These are phyloP conservation scores for Penicillium rolfsii DNA, from an alignment of 2,329 filamentous ascomycete species.

Conservation along the genomic window DNA sequence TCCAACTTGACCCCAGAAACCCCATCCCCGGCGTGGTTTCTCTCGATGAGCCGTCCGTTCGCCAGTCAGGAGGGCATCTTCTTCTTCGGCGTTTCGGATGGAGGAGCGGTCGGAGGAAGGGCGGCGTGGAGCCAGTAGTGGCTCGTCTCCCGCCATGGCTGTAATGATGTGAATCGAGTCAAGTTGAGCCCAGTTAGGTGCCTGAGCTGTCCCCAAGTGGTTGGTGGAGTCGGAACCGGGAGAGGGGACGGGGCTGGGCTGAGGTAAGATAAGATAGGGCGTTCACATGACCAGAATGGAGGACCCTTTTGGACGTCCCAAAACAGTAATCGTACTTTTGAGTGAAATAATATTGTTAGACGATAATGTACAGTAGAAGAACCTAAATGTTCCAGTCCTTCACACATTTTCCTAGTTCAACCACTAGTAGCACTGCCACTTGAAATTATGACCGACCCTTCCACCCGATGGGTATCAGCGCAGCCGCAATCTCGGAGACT, in stretches of 20 bases:
- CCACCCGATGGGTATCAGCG: constrained; percentile 85
- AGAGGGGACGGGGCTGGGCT: constrained; percentile 4
- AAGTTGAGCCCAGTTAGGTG: constrained; percentile 6
- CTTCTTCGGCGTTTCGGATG: constrained; percentile 61
- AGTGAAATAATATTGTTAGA: not conserved
- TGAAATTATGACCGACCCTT: constrained; percentile 46
- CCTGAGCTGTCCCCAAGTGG: constrained; percentile 9
- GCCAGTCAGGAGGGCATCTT: constrained; percentile 65
- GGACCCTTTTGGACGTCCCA: not conserved
- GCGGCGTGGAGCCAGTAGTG: constrained; percentile 58
- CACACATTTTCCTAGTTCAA: not conserved
- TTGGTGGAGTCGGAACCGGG: constrained; percentile 10
- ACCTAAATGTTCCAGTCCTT: not conserved
- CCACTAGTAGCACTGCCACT: not conserved
- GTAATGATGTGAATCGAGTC: not conserved
- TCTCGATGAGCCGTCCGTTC: constrained; percentile 44
- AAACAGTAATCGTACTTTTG: constrained; percentile 1
- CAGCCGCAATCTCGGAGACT: constrained; percentile 80
- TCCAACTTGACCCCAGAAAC: constrained; percentile 71
- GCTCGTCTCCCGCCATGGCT: constrained; percentile 51
- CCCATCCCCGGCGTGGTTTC: constrained; percentile 48
- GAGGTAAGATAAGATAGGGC: constrained; percentile 16
- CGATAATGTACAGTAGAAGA: not conserved
- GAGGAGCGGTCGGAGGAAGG: constrained; percentile 61
- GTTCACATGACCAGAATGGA: constrained; percentile 14